Base-by-base conservation (phyloP, 306 rosid genomes). In the Pyrus betulifolia region DNA sequence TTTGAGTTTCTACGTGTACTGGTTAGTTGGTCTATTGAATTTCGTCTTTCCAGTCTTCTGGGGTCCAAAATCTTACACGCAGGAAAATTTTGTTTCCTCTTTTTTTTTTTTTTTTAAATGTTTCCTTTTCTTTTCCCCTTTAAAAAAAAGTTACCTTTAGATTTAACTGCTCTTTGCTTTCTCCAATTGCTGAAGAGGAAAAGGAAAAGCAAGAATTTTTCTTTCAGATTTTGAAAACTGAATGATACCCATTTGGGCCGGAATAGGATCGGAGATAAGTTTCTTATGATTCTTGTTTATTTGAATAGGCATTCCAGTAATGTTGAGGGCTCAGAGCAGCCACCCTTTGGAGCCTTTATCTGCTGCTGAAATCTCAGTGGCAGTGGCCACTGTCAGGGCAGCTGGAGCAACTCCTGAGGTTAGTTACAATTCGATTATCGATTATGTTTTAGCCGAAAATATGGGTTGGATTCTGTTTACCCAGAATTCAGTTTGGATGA, bases 331-430 rank as follows among this genome's bases (percentile, higher is more conserved):
- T 78, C 96, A 91, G 80, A 86, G 87, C 70, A 74, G 89, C 52
- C 96, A 91, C 84, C 96, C 96, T 62, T 69, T 91, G 87, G 96
- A 91, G 80, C 96, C 96, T 54, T 84, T 91, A 72, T 74, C 88
- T 74, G 93, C 91, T 82, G 96, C 96, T 55, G 96, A 91, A 83
- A 91, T 91, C 84, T 89, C 96, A 17, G 96, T 91, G 70, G 96
- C 96, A 49, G 92, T 89, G 69, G 88, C 87, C 33, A 91, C 96
- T 59, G 96, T 91, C 74, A 87, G 96, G 76, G 91, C 93, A 67
- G 92, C 96, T 70, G 96, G 96, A 58, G 81, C 82, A 64, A 91
- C 96, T 71, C 96, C 93, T 76, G 96, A 91, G 96, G 96, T 91
- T 77, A 42, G 64, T 82, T 57, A 9, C 58, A 27, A 8, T 63